Evolutionary conservation across 75 land plant genomes (phyloP).

Genomic region (Pseudotsuga menziesii): DNA sequence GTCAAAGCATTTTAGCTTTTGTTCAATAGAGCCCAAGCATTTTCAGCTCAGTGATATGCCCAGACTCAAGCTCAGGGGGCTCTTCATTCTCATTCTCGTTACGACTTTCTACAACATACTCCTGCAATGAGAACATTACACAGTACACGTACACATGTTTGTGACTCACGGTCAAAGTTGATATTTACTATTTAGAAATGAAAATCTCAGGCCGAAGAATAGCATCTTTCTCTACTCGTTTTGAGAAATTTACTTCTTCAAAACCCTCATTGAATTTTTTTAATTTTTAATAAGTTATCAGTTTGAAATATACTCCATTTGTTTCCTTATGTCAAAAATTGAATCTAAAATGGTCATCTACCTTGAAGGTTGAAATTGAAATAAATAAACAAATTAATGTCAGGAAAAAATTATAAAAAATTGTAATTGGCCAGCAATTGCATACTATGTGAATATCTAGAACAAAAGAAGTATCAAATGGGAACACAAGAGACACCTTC

Average conservation of each 20-base stretch:
- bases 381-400: neutral
- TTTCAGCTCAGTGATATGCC: constrained; percentile 70
- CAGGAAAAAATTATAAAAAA: neutral
- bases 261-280: neutral
- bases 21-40: constrained; percentile 76
- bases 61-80: constrained; percentile 54
- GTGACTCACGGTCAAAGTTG: neutral
- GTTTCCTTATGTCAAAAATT: neutral
- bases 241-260: neutral
- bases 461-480: neutral
- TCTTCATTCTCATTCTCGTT: constrained; percentile 42
- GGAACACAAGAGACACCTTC: constrained; percentile 42
- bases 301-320: neutral
- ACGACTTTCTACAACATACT: constrained; percentile 73
- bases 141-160: neutral
- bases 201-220: constrained; percentile 5
- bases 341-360: neutral
- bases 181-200: neutral
- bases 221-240: neutral
- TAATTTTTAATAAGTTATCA: neutral
- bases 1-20: neutral
- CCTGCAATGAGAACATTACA: constrained; percentile 38
- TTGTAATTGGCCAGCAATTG: neutral
- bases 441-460: neutral
- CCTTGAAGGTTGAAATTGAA: neutral